Conservation (phyloP, 1,284 basidiomycete species). For the Anthracocystis walkeri region DNA sequence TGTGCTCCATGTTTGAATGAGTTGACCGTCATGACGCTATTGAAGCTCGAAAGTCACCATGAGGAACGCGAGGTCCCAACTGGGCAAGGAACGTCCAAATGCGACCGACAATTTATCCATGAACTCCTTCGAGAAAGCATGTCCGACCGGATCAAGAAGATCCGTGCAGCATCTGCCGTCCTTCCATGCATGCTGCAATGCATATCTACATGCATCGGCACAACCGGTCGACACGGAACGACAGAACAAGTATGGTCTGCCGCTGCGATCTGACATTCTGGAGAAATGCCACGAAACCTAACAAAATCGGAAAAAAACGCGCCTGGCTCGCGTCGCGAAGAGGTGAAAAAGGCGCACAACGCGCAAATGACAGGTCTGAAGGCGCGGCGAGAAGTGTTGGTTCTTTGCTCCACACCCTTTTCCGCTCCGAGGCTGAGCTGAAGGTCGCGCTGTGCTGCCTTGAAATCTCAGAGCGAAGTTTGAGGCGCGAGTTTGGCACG, state of each 20-base stretch:
- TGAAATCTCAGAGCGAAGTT: not conserved
- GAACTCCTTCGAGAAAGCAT: not conserved
- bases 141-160: not conserved
- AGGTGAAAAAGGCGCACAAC: not conserved
- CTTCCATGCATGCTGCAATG: too few species aligned
- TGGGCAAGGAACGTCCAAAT: too few species aligned
- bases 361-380: conserved; percentile 1
- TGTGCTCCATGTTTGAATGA: not conserved
- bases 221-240: not conserved
- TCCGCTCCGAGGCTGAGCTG: not conserved
- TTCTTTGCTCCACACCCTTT: not conserved
- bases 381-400: not conserved
- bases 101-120: not conserved
- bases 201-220: too few species aligned
- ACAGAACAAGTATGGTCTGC: not conserved
- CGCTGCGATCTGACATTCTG: not conserved
- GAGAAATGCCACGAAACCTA: not conserved
- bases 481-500: not conserved
- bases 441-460: conserved; percentile 3
- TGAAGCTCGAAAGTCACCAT: not conserved
- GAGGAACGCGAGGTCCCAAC: not conserved
- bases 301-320: not conserved
- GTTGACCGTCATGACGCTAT: not conserved
- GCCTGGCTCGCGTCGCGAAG: conserved; percentile 10
- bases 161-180: not conserved